These are phyloP conservation scores for Endocalyx cinctus DNA, from an alignment of 2,329 filamentous ascomycete species.

Conservation along the genomic window DNA sequence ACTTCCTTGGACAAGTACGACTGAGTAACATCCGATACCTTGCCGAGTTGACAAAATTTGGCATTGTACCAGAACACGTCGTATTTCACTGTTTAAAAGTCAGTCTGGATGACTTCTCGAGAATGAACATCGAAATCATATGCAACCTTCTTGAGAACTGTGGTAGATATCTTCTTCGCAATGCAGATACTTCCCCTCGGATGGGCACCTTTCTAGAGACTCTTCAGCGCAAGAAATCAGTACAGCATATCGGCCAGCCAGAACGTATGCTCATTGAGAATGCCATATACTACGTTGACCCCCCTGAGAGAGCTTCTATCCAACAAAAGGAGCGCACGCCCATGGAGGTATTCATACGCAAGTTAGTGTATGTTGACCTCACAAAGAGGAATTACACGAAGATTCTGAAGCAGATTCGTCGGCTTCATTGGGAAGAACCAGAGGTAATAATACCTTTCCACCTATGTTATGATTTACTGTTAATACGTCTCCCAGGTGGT, in stretches of 20 bases:
- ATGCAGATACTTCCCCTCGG: constrained; percentile 84
- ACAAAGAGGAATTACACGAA: constrained; percentile 92
- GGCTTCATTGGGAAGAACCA: constrained; percentile 93
- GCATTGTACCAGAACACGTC: constrained; percentile 95
- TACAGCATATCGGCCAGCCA: constrained; percentile 90
- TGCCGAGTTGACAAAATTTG: constrained; percentile 95
- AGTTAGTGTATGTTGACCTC: constrained; percentile 88
- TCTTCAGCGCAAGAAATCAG: constrained; percentile 89
- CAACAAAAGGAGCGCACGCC: constrained; percentile 95
- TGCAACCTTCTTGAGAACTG: constrained; percentile 95
- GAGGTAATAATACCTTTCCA: constrained; percentile 51
- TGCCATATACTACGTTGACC: constrained; percentile 95
- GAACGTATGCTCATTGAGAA: constrained; percentile 99
- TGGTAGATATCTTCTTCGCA: constrained; percentile 87
- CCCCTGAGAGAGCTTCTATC: constrained; percentile 87
- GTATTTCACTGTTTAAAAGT: constrained; percentile 99
- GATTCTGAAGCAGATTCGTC: constrained; percentile 87
- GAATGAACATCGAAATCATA: constrained; percentile 99
- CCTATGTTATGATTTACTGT: constrained; percentile 5
- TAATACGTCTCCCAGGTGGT: constrained; percentile 51
- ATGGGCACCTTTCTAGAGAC: constrained; percentile 96
- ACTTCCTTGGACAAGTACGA: constrained; percentile 90
- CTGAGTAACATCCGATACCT: constrained; percentile 96
- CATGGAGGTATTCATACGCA: constrained; percentile 86
- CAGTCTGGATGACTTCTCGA: constrained; percentile 92